Evolutionary conservation across 192 early-diverging fungal genomes (phyloP).

Genomic region (Phycomyces blakesleeanus): DNA sequence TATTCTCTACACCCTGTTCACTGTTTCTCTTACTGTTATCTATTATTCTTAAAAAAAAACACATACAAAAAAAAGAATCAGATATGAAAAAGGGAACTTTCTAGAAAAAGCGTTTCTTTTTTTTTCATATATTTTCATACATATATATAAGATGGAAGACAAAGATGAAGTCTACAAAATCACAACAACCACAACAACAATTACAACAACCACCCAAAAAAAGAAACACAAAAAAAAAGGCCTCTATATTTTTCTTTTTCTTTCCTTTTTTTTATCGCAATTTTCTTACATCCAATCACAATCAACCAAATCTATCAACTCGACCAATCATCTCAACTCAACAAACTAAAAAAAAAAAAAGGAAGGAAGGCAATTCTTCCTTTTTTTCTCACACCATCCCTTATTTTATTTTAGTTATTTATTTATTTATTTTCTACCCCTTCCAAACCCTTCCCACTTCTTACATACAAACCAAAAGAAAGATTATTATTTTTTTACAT

Average conservation of each 20-base stretch:
- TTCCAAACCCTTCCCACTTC: neutral
- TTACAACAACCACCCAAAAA: neutral
- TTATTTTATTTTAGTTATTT: neutral
- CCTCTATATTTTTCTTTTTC: neutral
- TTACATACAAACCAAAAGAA: neutral
- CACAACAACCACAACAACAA: neutral
- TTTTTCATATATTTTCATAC: conserved; percentile 4
- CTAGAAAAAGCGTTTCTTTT: neutral
- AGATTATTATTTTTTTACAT: neutral
- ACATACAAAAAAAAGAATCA: neutral
- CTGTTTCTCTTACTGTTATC: too few relatives aligned
- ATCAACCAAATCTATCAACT: too few relatives aligned
- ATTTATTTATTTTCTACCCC: neutral
- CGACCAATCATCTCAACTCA: too few relatives aligned
- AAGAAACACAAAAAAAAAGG: neutral
- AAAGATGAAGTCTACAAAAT: too few relatives aligned
- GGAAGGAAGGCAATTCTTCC: too few relatives aligned
- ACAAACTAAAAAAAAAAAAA: too few relatives aligned
- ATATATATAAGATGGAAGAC: too few relatives aligned
- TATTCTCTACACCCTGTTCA: too few relatives aligned
- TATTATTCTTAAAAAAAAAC: conserved; percentile 1
- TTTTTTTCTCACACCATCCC: too few relatives aligned
- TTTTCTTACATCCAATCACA: too few relatives aligned
- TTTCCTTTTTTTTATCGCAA: neutral
- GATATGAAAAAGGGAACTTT: conserved; percentile 3